phyloP scores from a whole-genome alignment of 495 filamentous ascomycete species.

The Rhizodiscina lignyota region DNA sequence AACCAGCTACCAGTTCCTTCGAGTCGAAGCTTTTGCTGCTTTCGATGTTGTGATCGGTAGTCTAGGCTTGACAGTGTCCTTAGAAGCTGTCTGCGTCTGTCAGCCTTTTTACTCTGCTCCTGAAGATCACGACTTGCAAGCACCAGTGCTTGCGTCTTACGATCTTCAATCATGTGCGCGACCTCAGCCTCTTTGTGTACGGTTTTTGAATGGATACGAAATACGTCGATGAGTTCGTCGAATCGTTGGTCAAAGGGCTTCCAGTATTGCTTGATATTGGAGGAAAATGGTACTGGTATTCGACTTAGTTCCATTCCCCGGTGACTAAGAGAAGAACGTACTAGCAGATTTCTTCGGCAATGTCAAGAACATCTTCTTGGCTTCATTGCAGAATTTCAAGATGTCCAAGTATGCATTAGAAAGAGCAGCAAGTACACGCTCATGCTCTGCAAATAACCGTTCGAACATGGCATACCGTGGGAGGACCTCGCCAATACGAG shows the following conservation, averaged over 20 bases:
- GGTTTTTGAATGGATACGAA: constrained; percentile 14
- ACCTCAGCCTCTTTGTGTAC: constrained; percentile 17
- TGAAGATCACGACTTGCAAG: constrained; percentile 2
- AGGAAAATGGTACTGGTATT: constrained; percentile 2
- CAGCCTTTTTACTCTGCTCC: constrained; percentile 2
- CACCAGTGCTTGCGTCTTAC: constrained; percentile 4
- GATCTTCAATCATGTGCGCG: constrained; percentile 17
- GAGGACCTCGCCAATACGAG: constrained; percentile 23
- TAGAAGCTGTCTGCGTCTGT: constrained; percentile 6
- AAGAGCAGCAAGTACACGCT: constrained; percentile 17
- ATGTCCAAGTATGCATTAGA: constrained; percentile 25
- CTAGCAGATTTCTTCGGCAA: constrained; percentile 7
- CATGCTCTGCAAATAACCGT: constrained; percentile 17
- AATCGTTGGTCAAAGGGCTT: constrained; percentile 14
- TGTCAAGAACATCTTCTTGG: constrained; percentile 19
- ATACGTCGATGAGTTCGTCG: constrained; percentile 11
- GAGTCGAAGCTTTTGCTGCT: constrained; percentile 1
- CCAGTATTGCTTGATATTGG: constrained; percentile 11
- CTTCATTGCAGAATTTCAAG: constrained; percentile 20
- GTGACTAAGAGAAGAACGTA: constrained; percentile 1
- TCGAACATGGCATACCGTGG: constrained; percentile 21
- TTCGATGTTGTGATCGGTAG: constrained; percentile 6
- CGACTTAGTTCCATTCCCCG: background rate
- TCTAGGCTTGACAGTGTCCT: constrained; percentile 2
- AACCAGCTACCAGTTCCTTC: constrained; percentile 6